These are phyloP conservation scores for Combretum micranthum DNA, from an alignment of 345 rosid species.

Conservation along the genomic window DNA sequence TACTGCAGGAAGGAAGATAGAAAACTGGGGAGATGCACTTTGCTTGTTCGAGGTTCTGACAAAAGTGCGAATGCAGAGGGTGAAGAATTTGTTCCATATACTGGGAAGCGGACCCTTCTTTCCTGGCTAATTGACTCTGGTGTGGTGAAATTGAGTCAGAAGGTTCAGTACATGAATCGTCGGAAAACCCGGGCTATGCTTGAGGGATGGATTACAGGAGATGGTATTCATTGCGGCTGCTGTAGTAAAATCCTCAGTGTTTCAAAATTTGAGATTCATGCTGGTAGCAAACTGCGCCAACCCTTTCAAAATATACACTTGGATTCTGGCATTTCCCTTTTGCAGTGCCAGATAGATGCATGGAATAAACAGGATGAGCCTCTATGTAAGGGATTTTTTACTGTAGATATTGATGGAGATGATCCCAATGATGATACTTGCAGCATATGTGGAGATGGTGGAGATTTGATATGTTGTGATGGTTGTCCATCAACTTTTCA, in stretches of 20 bases:
- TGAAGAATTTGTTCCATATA: slow-evolving; percentile 65
- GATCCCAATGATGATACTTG: slow-evolving; percentile 99
- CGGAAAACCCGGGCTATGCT: slow-evolving; percentile 45
- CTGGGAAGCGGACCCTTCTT: slow-evolving; percentile 75
- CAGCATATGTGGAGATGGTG: slow-evolving; percentile 98
- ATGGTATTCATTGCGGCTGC: slow-evolving; percentile 90
- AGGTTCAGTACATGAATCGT: slow-evolving; percentile 69
- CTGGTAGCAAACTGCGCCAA: slow-evolving; percentile 77
- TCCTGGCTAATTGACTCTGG: slow-evolving; percentile 89
- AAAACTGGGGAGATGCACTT: slow-evolving; percentile 72
- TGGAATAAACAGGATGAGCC: slow-evolving; percentile 71
- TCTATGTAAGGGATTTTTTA: slow-evolving; percentile 40
- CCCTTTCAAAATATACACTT: slow-evolving; percentile 74
- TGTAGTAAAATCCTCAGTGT: slow-evolving; percentile 67
- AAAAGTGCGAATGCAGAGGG: slow-evolving; percentile 42
- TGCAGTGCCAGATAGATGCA: slow-evolving; percentile 81
- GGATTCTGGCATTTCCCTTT: slow-evolving; percentile 76
- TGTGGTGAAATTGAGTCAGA: slow-evolving; percentile 53
- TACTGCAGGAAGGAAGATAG: slow-evolving; percentile 55
- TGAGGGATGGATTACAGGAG: slow-evolving; percentile 74
- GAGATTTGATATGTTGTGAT: slow-evolving; percentile 93
- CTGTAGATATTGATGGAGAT: slow-evolving; percentile 57
- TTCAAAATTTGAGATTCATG: slow-evolving; percentile 81
- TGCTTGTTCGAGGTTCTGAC: slow-evolving; percentile 71
- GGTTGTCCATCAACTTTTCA: slow-evolving; percentile 97